phyloP scores from a whole-genome alignment of 2,329 filamentous ascomycete genomes.

The Amylocarpus encephaloides region DNA sequence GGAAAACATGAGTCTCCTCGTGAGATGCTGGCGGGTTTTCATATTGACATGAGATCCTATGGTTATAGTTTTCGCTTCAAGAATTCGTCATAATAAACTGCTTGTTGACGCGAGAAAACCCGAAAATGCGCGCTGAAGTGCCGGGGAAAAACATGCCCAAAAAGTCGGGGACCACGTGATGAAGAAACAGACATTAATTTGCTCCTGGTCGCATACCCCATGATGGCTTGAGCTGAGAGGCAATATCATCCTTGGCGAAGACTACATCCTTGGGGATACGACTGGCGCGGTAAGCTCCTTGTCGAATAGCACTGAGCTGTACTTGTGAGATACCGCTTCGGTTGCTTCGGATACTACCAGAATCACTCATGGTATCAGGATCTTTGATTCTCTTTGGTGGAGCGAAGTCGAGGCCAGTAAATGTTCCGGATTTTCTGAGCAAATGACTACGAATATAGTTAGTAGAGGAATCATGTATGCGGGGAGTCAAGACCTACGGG shows the following conservation, averaged over 20 bases:
- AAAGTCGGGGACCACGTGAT: slow-evolving; percentile 13
- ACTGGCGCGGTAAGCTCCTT: slow-evolving; percentile 64
- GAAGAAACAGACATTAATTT: slow-evolving; percentile 17
- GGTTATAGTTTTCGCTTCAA: slow-evolving; percentile 1
- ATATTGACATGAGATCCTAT: slow-evolving; percentile 15
- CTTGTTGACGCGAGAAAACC: slow-evolving; percentile 4
- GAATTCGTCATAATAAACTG: slow-evolving; percentile 9
- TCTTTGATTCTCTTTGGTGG: slow-evolving; percentile 70
- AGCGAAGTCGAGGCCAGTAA: slow-evolving; percentile 75
- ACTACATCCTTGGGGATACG: slow-evolving; percentile 59
- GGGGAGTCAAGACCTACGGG: slow-evolving; percentile 60
- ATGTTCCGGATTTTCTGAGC: slow-evolving; percentile 71
- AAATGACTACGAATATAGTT: slow-evolving; percentile 47
- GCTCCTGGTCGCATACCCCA: slow-evolving; percentile 32
- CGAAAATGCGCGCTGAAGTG: slow-evolving; percentile 30
- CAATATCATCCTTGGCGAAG: slow-evolving; percentile 57
- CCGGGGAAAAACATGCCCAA: slow-evolving; percentile 16
- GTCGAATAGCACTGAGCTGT: slow-evolving; percentile 55
- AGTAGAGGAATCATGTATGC: slow-evolving; percentile 17
- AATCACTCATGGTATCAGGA: slow-evolving; percentile 52
- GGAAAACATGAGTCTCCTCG: not conserved
- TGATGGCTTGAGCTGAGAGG: slow-evolving; percentile 35
- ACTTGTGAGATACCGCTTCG: slow-evolving; percentile 55
- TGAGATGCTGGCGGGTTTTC: slow-evolving; percentile 9
- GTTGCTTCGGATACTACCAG: slow-evolving; percentile 60